These are phyloP conservation scores for Chlamydomonas applanata DNA, from an alignment of 139 green algal genomes.

Conservation along the genomic window DNA sequence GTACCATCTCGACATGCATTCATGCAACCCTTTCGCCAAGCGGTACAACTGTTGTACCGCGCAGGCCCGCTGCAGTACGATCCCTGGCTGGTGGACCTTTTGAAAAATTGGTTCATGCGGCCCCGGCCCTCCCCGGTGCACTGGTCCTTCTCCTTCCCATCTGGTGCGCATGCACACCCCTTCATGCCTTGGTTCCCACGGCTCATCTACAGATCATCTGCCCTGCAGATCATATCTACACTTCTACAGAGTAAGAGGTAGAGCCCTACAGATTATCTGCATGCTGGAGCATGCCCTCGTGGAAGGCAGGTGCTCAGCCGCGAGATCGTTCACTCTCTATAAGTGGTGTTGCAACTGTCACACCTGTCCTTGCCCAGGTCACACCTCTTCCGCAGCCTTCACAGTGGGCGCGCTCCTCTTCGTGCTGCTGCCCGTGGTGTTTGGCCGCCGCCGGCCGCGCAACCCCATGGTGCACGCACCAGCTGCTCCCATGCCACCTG, in stretches of 20 bases:
- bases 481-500: too few species aligned
- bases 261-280: too few species aligned
- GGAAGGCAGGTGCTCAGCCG: too few species aligned
- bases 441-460: conserved; percentile 1
- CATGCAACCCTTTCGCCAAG: too few species aligned
- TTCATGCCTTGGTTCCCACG: too few species aligned
- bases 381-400: conserved; percentile 10
- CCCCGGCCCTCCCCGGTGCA: conserved; percentile 18
- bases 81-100: conserved; percentile 6
- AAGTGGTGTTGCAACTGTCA: too few species aligned
- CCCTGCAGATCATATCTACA: too few species aligned
- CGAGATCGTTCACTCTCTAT: too few species aligned
- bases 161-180: not conserved
- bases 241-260: too few species aligned
- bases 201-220: too few species aligned
- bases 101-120: conserved; percentile 11
- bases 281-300: too few species aligned
- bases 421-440: conserved; percentile 23
- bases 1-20: too few species aligned
- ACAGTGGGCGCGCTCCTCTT: conserved; percentile 17
- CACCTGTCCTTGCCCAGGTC: conserved; percentile 4
- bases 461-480: not conserved
- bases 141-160: conserved; percentile 19
- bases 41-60: not conserved
- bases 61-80: conserved; percentile 22